These are phyloP conservation scores for Cyberlindnera xishuangbannaensis DNA, from an alignment of 805 yeast species.

Conservation along the genomic window DNA sequence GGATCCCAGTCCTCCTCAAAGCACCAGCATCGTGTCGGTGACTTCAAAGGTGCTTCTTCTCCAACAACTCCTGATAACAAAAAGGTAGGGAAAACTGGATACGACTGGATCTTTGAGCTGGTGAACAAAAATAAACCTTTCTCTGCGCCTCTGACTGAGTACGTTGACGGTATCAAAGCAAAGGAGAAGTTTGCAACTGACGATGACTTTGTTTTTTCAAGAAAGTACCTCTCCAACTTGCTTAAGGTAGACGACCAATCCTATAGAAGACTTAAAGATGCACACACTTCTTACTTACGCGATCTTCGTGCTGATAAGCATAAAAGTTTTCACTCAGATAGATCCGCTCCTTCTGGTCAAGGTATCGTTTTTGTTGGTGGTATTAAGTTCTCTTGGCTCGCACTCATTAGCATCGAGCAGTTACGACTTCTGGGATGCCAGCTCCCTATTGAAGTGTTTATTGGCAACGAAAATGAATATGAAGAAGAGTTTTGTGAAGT, in stretches of 20 bases:
- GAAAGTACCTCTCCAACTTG: constrained; percentile 39
- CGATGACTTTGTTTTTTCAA: constrained; percentile 37
- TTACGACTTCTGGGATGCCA: constrained; percentile 56
- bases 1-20: not conserved
- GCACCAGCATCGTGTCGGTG: constrained; percentile 5
- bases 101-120: constrained; percentile 22
- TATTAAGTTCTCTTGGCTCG: constrained; percentile 65
- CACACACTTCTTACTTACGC: constrained; percentile 33
- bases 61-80: not conserved
- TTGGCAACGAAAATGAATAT: constrained; percentile 59
- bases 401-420: constrained; percentile 55
- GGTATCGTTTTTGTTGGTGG: constrained; percentile 74
- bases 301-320: constrained; percentile 34
- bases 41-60: not conserved
- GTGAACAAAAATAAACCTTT: constrained; percentile 32
- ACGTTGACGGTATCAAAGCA: constrained; percentile 36
- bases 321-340: constrained; percentile 25
- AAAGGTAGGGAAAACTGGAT: constrained; percentile 8
- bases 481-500: constrained; percentile 60
- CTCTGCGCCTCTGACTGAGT: constrained; percentile 37
- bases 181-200: constrained; percentile 37
- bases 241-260: constrained; percentile 35
- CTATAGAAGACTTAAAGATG: constrained; percentile 29
- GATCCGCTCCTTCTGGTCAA: constrained; percentile 32
- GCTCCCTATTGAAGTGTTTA: constrained; percentile 66